Conservation (phyloP, 306 rosid genomes). For the Comarum palustre region DNA sequence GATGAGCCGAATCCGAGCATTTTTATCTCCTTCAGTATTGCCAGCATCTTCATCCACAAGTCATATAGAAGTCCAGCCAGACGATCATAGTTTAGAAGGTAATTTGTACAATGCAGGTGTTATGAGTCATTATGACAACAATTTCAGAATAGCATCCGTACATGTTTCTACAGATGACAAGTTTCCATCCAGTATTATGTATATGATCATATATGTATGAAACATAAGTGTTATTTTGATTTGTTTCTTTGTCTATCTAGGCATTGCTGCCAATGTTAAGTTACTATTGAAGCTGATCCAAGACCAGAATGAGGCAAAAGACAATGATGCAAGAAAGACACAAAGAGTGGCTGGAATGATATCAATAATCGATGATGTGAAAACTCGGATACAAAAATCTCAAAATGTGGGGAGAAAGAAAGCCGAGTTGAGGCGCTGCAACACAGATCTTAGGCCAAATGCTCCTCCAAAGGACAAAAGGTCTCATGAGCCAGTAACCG, state of each 20-base stretch:
- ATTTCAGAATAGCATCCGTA: background rate
- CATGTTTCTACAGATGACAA: background rate
- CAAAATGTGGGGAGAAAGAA: slow-evolving; percentile 38
- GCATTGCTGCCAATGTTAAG: slow-evolving; percentile 66
- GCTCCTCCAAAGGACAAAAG: slow-evolving; percentile 53
- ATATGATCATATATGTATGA: background rate
- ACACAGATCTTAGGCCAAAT: slow-evolving; percentile 57
- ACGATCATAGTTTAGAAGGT: slow-evolving; percentile 62
- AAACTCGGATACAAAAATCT: slow-evolving; percentile 54
- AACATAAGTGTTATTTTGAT: background rate
- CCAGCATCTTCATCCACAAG: slow-evolving; percentile 41
- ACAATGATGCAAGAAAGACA: slow-evolving; percentile 47
- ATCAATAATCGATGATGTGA: slow-evolving; percentile 60
- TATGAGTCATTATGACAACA: slow-evolving; percentile 2
- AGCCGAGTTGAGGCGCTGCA: slow-evolving; percentile 72
- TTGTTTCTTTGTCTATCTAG: slow-evolving; percentile 25
- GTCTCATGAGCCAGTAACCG: slow-evolving; percentile 39
- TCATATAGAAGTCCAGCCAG: slow-evolving; percentile 23
- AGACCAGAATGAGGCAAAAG: slow-evolving; percentile 68
- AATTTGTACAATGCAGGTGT: slow-evolving; percentile 12
- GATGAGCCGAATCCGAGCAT: slow-evolving; percentile 43
- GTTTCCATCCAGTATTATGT: background rate
- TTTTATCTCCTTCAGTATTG: slow-evolving; percentile 50
- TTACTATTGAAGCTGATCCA: slow-evolving; percentile 66
- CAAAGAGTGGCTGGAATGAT: slow-evolving; percentile 85